Evolutionary conservation across 1,139 yeast genomes (phyloP).

Genomic region (Pichia sp.): DNA sequence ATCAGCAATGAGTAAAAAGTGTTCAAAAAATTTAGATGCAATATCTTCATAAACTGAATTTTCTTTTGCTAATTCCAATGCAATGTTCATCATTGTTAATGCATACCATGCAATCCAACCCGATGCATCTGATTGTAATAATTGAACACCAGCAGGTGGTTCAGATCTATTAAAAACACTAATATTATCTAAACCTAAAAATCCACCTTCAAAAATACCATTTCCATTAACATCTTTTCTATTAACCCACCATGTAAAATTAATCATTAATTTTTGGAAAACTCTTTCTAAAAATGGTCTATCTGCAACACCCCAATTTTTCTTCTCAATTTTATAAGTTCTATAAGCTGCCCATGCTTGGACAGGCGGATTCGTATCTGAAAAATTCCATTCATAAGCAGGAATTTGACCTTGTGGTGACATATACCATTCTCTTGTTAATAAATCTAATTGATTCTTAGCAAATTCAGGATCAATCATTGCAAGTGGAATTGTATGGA

Average conservation of each 20-base stretch:
- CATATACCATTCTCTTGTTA: constrained; percentile 96
- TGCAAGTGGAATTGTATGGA: constrained; percentile 91
- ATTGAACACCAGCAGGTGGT: constrained; percentile 89
- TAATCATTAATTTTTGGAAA: constrained; percentile 81
- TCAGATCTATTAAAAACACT: constrained; percentile 93
- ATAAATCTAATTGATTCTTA: constrained; percentile 76
- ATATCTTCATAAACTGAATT: constrained; percentile 89
- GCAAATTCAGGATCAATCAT: constrained; percentile 95
- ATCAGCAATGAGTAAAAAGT: constrained; percentile 85
- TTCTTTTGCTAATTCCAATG: constrained; percentile 81
- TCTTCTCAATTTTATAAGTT: constrained; percentile 83
- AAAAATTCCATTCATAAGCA: constrained; percentile 95
- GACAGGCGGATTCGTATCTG: constrained; percentile 95
- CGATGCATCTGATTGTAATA: constrained; percentile 94
- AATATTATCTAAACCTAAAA: constrained; percentile 88
- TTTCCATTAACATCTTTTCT: constrained; percentile 85
- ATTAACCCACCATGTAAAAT: constrained; percentile 98
- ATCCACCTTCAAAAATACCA: constrained; percentile 93
- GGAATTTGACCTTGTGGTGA: constrained; percentile 99
- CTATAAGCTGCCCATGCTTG: constrained; percentile 97
- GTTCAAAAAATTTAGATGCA: constrained; percentile 94
- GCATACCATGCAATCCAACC: constrained; percentile 98
- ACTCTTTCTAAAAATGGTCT: constrained; percentile 81
- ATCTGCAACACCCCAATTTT: constrained; percentile 78
- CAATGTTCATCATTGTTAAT: constrained; percentile 87